Evolutionary conservation across 148 eudicot species (phyloP), one percentile per base, ranked within the genome.

Genomic region (Rhododendron molle): DNA sequence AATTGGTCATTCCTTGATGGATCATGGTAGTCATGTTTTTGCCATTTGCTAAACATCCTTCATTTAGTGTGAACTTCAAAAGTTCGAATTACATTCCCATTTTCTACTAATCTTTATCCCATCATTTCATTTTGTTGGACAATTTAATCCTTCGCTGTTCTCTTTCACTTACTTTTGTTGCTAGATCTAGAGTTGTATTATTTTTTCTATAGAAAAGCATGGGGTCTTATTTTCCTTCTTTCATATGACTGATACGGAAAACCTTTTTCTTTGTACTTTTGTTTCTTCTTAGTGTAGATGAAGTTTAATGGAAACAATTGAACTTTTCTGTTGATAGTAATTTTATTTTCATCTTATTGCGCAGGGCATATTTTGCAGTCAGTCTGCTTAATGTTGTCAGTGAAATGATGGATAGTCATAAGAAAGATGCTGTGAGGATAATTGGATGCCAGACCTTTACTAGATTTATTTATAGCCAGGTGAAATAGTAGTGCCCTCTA

Each of bases 401-500:
- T 85, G 97, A 94, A 85, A 94, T 96, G 82, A 88, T 96, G 89
- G 96, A 92, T 85, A 90, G 83, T 82, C 87, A 95, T 40, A 94
- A 93, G 94, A 89, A 87, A 85, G 94, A 89, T 86, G 86, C 88
- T 34, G 62, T 91, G 81, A 90, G 88, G 88, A 85, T 92, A 76
- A 92, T 89, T 85, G 99, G 97, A 82, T 96, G 96, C 86, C 95
- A 92, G 85, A 92, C 91, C 26, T 87, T 95, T 73, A 90, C 96
- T 49, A 89, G 85, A 83, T 97, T 97, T 86, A 94, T 97, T 76
- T 94, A 94, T 81, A 86, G 92, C 85, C 99, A 97, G 96, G 99
- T 95, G 40, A 85, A 67, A 84, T 83, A 67, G 38, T 54, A 58
- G 23, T 54, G 47, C 46, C 18, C 10, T 54, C 15, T 44, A 12